Evolutionary conservation across 2,329 filamentous ascomycete species (phyloP), one percentile per base, ranked within the genome.

Genomic region (Fusarium kyushuense): DNA sequence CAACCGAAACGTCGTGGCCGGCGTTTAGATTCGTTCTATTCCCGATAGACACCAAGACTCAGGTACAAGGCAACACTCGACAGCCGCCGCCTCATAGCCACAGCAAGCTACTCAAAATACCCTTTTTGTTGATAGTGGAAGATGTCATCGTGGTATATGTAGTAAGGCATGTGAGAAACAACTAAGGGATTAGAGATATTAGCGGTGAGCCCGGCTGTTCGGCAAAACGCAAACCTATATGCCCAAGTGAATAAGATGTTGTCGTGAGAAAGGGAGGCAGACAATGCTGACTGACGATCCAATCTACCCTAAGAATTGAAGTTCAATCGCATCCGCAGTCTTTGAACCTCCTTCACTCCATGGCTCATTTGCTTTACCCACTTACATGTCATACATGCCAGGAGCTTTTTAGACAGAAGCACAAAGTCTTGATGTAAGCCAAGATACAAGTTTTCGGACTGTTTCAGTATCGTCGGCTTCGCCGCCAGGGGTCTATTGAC

Each of bases 391-490:
- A 30, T 30, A 30, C 43, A 30, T 35, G 30, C 21, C 10, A 4
- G 10, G 35, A 53, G 29, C 45, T 19, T 30, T 11, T 29, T 27
- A 11, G 32, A 35, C 11, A 32, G 32, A 14, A n/a, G 13, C 16
- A 4, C 11, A 25, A 38, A 43, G 46, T 43, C 19, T 43, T 54
- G 41, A 65, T 59, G 41, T 41, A 40, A 59, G 46, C 60, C 35
- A 64, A 59, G 46, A 54, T 23, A 41, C 27, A 53, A 32, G 21
- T 14, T 45, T 36, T 32, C 32, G 25, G 19, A 27, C 49, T 33
- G 49, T 47, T 56, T 36, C 41, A 64, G n/a, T 27, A 11, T 30
- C 19, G 7, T 32, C 60, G 60, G 60, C 53, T 38, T 43, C 60
- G 30, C 61, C 60, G 61, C 35, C 54, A 48, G 46, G 21, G 35